Evolutionary conservation across 352 stramenopile genomes (phyloP).

Genomic region (Globisporangium splendens): DNA sequence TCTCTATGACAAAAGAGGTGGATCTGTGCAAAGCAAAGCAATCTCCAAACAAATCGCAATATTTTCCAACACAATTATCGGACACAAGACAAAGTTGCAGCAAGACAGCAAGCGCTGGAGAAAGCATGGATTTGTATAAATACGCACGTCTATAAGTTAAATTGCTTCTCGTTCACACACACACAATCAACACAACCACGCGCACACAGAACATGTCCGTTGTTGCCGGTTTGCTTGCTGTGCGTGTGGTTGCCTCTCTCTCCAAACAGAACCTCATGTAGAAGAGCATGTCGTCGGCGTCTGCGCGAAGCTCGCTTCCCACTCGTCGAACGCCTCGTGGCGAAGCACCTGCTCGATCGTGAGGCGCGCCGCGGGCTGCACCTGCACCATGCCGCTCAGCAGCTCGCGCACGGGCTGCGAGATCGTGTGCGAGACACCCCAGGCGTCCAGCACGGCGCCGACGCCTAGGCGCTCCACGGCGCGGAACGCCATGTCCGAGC

Average conservation of each 20-base stretch:
- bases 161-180: background rate
- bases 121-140: background rate
- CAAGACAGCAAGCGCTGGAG: no score
- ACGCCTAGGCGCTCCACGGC: constrained; percentile 32
- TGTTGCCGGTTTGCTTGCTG: background rate
- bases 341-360: constrained; percentile 33
- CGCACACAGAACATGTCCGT: no score
- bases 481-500: constrained; percentile 33
- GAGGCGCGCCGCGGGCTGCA: constrained; percentile 23
- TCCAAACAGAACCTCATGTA: background rate
- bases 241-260: background rate
- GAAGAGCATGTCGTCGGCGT: background rate
- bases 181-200: no score
- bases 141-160: background rate
- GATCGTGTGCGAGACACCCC: constrained; percentile 22
- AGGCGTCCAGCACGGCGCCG: constrained; percentile 20
- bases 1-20: no score
- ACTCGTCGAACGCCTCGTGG: constrained; percentile 18
- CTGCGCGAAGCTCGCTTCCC: constrained; percentile 5
- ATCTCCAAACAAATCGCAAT: no score
- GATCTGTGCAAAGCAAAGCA: no score
- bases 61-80: no score
- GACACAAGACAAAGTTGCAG: no score
- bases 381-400: constrained; percentile 24
- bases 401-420: constrained; percentile 19